Evolutionary conservation across 352 stramenopile species (phyloP).

Genomic region (Globisporangium middletonii): DNA sequence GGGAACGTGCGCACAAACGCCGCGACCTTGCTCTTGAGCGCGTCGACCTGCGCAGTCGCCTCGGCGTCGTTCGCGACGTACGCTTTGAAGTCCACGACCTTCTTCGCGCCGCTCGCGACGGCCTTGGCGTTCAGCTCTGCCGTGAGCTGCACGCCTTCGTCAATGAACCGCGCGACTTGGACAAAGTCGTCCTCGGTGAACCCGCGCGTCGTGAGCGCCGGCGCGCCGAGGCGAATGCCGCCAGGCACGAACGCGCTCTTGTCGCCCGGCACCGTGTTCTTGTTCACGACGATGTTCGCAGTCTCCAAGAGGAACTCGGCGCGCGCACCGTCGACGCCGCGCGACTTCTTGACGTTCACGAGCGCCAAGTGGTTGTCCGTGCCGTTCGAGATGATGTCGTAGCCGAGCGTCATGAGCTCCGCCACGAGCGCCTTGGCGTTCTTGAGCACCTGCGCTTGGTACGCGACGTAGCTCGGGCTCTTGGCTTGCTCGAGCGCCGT

Average conservation of each 20-base stretch:
- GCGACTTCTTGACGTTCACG: slow-evolving; percentile 94
- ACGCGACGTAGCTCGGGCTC: slow-evolving; percentile 95
- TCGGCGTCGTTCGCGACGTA: slow-evolving; percentile 58
- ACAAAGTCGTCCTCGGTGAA: slow-evolving; percentile 95
- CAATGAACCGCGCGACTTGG: slow-evolving; percentile 93
- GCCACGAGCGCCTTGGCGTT: slow-evolving; percentile 90
- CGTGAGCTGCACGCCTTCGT: slow-evolving; percentile 93
- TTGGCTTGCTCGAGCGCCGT: slow-evolving; percentile 96
- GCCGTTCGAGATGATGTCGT: slow-evolving; percentile 96
- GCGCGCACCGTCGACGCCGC: slow-evolving; percentile 91
- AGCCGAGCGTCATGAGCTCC: slow-evolving; percentile 89
- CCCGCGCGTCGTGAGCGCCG: slow-evolving; percentile 93
- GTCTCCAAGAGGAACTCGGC: slow-evolving; percentile 96
- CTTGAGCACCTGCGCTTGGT: slow-evolving; percentile 94
- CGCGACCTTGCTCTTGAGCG: slow-evolving; percentile 87
- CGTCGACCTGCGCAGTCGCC: slow-evolving; percentile 53
- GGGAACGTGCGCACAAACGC: slow-evolving; percentile 95
- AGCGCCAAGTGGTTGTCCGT: slow-evolving; percentile 99
- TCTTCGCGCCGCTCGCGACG: slow-evolving; percentile 92
- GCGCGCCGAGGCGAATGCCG: slow-evolving; percentile 95
- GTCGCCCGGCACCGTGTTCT: slow-evolving; percentile 98
- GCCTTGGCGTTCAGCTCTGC: slow-evolving; percentile 87
- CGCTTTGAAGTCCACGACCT: slow-evolving; percentile 89
- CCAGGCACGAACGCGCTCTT: slow-evolving; percentile 95
- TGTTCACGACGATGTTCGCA: slow-evolving; percentile 98